Evolutionary conservation across 177 flowering plant genomes (phyloP), one percentile per base, ranked within the genome.

Genomic region (Tripterygium wilfordii): DNA sequence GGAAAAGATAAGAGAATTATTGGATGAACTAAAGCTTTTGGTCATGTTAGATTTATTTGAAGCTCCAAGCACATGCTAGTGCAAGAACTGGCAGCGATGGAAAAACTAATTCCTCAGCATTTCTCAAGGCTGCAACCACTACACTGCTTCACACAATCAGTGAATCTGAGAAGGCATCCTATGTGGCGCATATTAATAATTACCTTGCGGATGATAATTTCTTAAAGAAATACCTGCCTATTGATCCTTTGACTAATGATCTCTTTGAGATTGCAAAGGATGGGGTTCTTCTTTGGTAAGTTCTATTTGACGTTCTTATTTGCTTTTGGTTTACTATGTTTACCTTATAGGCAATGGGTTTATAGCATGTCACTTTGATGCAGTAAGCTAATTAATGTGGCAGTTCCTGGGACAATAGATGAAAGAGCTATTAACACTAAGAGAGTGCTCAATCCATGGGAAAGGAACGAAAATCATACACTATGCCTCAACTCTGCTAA

Each of bases 321-420:
- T 0, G 9, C 18, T 13, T 24, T 19, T 23, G 13, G 15, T 15
- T 36, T 27, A 15, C 20, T 30, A 7, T 17, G 35, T 24, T n/a
- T n/a, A n/a, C n/a, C n/a, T n/a, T n/a, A n/a, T n/a, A n/a, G n/a
- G n/a, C n/a, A n/a, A n/a, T n/a, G n/a, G n/a, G n/a, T n/a, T n/a
- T n/a, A n/a, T n/a, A n/a, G n/a, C n/a, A n/a, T n/a, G n/a, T n/a
- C n/a, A n/a, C n/a, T n/a, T 38, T 38, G 20, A 46, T 80, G 76
- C 85, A 89, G 97, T 45, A 89, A 89, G 68, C 89, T 89, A 47
- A 89, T 89, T 43, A 89, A 89, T 69, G 89, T 89, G 64, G 97
- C 97, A 4, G 95, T 83, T 49, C 97, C 97, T 16, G 92, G 95
- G 22, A 89, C 97, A 15, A 88, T 88, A 54, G 96, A 88, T 65